phyloP scores from a whole-genome alignment of 805 yeast genomes.

The Monosporozyma siamensis region DNA sequence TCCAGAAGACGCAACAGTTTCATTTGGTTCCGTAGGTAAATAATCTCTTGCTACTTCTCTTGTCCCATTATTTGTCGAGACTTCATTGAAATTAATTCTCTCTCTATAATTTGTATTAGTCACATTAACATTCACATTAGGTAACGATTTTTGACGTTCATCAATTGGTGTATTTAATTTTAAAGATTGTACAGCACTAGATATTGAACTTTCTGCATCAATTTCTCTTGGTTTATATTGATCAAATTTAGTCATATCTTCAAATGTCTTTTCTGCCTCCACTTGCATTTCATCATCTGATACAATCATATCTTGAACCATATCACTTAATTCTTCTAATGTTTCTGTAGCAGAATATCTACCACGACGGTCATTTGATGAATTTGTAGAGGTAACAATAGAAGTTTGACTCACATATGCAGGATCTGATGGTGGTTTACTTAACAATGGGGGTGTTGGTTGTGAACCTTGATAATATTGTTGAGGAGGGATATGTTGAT shows the following conservation, averaged over 20 bases:
- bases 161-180: slow-evolving; percentile 6
- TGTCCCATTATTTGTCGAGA: not conserved
- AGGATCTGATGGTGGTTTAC: not conserved
- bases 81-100: not conserved
- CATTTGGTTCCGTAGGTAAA: too few species aligned
- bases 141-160: slow-evolving; percentile 1
- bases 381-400: not conserved
- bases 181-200: slow-evolving; percentile 13
- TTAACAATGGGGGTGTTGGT: not conserved
- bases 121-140: not conserved
- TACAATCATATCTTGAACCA: slow-evolving; percentile 30
- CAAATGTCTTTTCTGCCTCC: slow-evolving; percentile 17
- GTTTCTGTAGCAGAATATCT: slow-evolving; percentile 13
- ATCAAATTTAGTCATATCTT: slow-evolving; percentile 23
- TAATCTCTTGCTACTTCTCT: not conserved
- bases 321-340: slow-evolving; percentile 28
- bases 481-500: too few species aligned
- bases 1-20: too few species aligned
- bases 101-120: not conserved
- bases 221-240: slow-evolving; percentile 20
- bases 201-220: slow-evolving; percentile 9
- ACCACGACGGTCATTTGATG: not conserved
- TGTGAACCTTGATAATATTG: too few species aligned
- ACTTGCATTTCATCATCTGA: slow-evolving; percentile 3
- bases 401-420: not conserved